These are phyloP conservation scores for Dendrobium officinale DNA, from an alignment of 106 monocot genomes.

Conservation along the genomic window DNA sequence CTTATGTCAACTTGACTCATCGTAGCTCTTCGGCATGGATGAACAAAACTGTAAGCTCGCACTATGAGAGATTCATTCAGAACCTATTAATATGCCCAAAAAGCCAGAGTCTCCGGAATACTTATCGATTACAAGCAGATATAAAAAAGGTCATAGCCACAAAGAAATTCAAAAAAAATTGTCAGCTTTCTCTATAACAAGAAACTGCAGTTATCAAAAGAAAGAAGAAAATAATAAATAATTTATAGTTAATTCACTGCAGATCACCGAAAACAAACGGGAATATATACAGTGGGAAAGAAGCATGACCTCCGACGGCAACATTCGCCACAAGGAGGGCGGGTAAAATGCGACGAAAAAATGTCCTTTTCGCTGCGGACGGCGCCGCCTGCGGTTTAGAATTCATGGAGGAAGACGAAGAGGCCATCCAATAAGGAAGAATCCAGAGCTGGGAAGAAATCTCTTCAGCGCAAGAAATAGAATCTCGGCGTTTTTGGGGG, in stretches of 20 bases:
- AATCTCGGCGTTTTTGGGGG: too few species aligned
- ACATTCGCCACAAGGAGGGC: conserved; percentile 3
- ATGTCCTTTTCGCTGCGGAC: conserved; percentile 2
- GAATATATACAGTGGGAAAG: not conserved
- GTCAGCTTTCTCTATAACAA: not conserved
- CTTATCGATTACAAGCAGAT: not conserved
- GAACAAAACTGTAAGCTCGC: too few species aligned
- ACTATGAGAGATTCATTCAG: not conserved
- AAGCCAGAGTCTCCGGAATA: not conserved
- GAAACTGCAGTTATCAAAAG: not conserved
- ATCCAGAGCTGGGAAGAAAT: not conserved
- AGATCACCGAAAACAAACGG: not conserved
- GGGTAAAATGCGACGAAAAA: conserved; percentile 8
- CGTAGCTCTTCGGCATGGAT: too few species aligned
- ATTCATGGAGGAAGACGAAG: not conserved
- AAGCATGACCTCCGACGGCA: conserved; percentile 3
- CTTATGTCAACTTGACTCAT: too few species aligned
- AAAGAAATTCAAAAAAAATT: not conserved
- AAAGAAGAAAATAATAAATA: not conserved
- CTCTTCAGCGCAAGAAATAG: too few species aligned
- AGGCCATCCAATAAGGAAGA: not conserved
- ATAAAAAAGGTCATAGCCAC: not conserved
- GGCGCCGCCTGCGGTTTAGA: not conserved
- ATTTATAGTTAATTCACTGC: not conserved
- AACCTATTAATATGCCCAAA: not conserved